Base-by-base conservation (phyloP, 495 filamentous ascomycete species). In the Pyronema domesticum region DNA sequence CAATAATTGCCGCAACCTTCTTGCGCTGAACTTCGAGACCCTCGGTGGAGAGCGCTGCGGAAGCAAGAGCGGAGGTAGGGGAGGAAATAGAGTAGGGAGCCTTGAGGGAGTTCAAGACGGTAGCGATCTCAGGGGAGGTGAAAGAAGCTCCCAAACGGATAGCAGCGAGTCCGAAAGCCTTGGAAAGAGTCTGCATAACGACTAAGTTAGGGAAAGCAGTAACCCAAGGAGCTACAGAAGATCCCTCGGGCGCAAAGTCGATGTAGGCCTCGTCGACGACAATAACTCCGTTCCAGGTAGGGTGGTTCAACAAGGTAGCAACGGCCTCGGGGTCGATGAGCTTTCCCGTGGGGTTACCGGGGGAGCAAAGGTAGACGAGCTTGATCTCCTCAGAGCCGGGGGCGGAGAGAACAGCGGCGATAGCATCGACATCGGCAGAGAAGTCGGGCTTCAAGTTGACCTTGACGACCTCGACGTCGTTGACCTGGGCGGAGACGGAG, bases 191-290 rank as follows among this genome's bases (percentile, higher is more conserved):
- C 71, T 98, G 91, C 88, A 95, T 91, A 37, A 98, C 87, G 17
- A 95, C 88, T 9, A 98, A 73, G 65, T 96, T 98, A n/a, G 89
- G 88, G 79, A 81, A 93, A 62, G 93, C 87, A 13, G 72, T 74
- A 7, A 91, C 89, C 85, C 84, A 94, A 66, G 94, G 84, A n/a
- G 91, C 91, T 14, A 95, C 74, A 65, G 80, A 85, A 35, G 82
- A 76, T 17, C 79, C 81, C 40, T 83, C 77, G 0, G 82, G 77
- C 14, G 93, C 80, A 60, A 96, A 98, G 67, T 98, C 91, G 57
- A 98, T 80, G 69, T 98, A 98, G 34, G 91, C 91, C 71, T 98
- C 91, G 68, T 98, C 93, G 40, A 98, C 72, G 14, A 94, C 78
- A 4, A 96, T 81, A 7, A 98, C 74, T 10, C 91, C 93, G 68